Percentiles rank a stretch among this genome's conserved stretches.
Evolutionary conservation across 768 basidiomycete genomes (phyloP).

Genomic region (Tylopilus rubrobrunneus): DNA sequence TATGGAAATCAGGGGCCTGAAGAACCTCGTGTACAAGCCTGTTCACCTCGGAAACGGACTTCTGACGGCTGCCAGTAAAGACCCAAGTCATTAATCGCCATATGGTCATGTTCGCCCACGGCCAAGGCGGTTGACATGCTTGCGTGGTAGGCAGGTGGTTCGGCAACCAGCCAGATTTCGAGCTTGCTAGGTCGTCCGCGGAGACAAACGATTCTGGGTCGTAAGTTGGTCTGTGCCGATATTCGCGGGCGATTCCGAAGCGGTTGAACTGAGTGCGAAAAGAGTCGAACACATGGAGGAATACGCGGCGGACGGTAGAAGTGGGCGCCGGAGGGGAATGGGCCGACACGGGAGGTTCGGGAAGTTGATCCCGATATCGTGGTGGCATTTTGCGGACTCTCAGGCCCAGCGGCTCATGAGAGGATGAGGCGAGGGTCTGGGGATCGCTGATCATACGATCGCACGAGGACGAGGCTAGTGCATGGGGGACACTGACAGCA

Average conservation of each 20-base stretch:
- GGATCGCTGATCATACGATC: too few relatives aligned
- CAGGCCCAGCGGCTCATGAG: not conserved
- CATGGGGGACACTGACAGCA: too few relatives aligned
- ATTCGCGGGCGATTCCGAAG: not conserved
- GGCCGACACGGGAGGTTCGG: not conserved
- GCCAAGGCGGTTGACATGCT: slow-evolving; percentile 3
- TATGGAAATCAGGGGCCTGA: slow-evolving; percentile 2
- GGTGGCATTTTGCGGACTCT: not conserved
- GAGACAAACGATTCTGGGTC: not conserved
- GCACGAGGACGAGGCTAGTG: too few relatives aligned
- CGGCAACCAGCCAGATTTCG: too few relatives aligned
- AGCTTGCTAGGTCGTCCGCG: not conserved
- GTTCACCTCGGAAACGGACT: not conserved
- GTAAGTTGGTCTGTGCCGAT: not conserved
- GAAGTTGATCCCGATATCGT: not conserved
- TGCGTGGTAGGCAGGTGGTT: not conserved
- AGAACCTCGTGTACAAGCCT: not conserved
- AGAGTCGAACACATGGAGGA: not conserved
- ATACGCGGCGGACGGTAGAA: not conserved
- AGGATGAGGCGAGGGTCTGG: not conserved
- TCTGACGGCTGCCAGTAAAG: slow-evolving; percentile 1
- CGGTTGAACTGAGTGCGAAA: not conserved
- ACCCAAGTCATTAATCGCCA: slow-evolving; percentile 12
- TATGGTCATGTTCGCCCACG: slow-evolving; percentile 11
- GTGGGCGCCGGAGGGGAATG: not conserved